A percentile compares a stretch with the other conserved stretches of the same genome.
These are phyloP conservation scores for Saccharomyces pastorianus DNA, from an alignment of 1,139 yeast species.

Conservation along the genomic window DNA sequence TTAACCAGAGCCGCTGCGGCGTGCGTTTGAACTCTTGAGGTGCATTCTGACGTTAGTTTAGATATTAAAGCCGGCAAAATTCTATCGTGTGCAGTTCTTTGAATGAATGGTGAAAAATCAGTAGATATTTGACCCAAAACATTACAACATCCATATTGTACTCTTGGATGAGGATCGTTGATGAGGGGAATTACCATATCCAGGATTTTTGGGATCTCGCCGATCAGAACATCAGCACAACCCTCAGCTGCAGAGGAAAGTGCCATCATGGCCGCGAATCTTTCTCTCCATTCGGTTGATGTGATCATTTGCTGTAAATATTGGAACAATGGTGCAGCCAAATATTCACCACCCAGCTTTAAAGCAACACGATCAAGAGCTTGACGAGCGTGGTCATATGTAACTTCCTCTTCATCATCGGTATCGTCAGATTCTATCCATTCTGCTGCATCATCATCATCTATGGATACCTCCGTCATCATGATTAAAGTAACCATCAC, in stretches of 20 bases:
- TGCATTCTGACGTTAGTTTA: conserved; percentile 59
- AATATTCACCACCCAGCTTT: conserved; percentile 70
- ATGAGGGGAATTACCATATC: conserved; percentile 79
- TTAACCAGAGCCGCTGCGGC: conserved; percentile 98
- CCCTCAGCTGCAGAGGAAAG: conserved; percentile 96
- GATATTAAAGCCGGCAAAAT: conserved; percentile 85
- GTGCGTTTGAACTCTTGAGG: conserved; percentile 92
- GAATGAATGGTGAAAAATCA: conserved; percentile 86
- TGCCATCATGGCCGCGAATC: conserved; percentile 97
- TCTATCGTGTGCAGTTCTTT: conserved; percentile 67
- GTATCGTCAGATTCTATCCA: conserved; percentile 82
- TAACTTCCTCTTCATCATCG: conserved; percentile 78
- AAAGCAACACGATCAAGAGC: conserved; percentile 84
- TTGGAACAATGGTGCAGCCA: conserved; percentile 81
- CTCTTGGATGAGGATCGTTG: conserved; percentile 81
- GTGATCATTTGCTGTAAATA: conserved; percentile 75
- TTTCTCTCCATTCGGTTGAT: conserved; percentile 80
- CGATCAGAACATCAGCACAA: conserved; percentile 78
- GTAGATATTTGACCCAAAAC: conserved; percentile 98
- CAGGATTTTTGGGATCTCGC: conserved; percentile 71
- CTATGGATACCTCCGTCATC: conserved; percentile 89
- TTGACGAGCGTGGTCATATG: conserved; percentile 88
- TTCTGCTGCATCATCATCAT: conserved; percentile 72
- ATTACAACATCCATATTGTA: conserved; percentile 94
- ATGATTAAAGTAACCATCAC: conserved; percentile 68